Conservation (phyloP, 2,329 filamentous ascomycete genomes). For the Tolypocladium amazonense region DNA sequence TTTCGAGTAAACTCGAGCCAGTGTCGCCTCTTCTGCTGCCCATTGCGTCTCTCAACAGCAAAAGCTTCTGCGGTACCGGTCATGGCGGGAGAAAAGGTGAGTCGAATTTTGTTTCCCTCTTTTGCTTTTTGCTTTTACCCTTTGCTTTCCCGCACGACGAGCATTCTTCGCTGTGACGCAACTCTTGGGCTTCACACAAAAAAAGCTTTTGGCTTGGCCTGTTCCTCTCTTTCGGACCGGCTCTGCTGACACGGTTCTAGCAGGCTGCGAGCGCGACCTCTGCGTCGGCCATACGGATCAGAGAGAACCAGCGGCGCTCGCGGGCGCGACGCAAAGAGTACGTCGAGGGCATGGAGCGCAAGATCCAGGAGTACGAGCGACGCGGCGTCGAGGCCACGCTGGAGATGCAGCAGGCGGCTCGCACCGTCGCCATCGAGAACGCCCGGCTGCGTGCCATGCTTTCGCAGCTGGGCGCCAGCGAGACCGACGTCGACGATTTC, state of each 20-base stretch:
- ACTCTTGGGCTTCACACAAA: not conserved
- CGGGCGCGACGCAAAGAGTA: conserved; percentile 40
- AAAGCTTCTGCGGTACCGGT: not conserved
- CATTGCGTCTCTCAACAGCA: not conserved
- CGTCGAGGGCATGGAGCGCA: conserved; percentile 34
- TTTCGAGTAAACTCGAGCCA: not conserved
- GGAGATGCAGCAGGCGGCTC: conserved; percentile 43
- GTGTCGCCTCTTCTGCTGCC: not conserved
- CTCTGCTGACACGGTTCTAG: conserved; percentile 1
- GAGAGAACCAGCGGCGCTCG: conserved; percentile 43
- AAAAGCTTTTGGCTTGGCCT: not conserved
- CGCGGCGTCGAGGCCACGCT: conserved; percentile 36
- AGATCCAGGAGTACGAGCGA: conserved; percentile 35
- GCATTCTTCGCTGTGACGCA: not conserved
- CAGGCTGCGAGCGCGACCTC: conserved; percentile 12
- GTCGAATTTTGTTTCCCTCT: not conserved
- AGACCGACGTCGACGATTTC: conserved; percentile 29
- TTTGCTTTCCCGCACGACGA: not conserved
- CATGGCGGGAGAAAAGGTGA: conserved; percentile 13
- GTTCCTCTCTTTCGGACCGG: not conserved
- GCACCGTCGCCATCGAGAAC: conserved; percentile 38
- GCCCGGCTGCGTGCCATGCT: conserved; percentile 31
- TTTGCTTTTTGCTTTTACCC: not conserved
- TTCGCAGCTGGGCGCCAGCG: conserved; percentile 24
- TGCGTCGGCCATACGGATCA: conserved; percentile 27